phyloP scores from a whole-genome alignment of 305 asterid genomes.

The Solanum aculeatissimum region DNA sequence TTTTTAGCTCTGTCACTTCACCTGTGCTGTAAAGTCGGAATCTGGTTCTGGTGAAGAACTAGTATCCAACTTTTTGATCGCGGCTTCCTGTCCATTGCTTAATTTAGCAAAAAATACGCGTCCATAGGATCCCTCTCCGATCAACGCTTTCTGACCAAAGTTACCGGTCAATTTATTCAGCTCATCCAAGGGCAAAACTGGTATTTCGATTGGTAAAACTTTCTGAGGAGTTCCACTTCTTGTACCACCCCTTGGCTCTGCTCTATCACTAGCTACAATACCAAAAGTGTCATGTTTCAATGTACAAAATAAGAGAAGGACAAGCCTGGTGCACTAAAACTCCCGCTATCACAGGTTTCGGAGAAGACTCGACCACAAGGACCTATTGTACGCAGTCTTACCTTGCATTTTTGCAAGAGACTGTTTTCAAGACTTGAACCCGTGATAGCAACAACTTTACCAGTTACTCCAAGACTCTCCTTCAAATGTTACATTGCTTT shows the following conservation, averaged over 20 bases:
- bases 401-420: too few species aligned
- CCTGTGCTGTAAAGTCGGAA: constrained; percentile 56
- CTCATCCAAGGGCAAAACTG: constrained; percentile 50
- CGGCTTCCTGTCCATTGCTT: constrained; percentile 35
- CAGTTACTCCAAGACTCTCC: too few species aligned
- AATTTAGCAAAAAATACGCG: constrained; percentile 55
- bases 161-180: constrained; percentile 47
- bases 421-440: too few species aligned
- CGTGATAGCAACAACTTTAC: too few species aligned
- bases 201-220: constrained; percentile 70
- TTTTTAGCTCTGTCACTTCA: neutral
- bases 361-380: too few species aligned
- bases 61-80: constrained; percentile 71
- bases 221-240: constrained; percentile 56
- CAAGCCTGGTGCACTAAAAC: too few species aligned
- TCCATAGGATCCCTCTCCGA: constrained; percentile 96
- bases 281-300: neutral
- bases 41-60: constrained; percentile 57
- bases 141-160: constrained; percentile 58
- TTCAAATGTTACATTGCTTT: too few species aligned
- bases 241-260: constrained; percentile 51
- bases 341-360: too few species aligned
- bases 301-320: neutral
- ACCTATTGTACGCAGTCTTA: too few species aligned
- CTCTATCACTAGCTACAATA: constrained; percentile 39